phyloP scores from a whole-genome alignment of 1,139 yeast species.

The Pneumocystis sp. region DNA sequence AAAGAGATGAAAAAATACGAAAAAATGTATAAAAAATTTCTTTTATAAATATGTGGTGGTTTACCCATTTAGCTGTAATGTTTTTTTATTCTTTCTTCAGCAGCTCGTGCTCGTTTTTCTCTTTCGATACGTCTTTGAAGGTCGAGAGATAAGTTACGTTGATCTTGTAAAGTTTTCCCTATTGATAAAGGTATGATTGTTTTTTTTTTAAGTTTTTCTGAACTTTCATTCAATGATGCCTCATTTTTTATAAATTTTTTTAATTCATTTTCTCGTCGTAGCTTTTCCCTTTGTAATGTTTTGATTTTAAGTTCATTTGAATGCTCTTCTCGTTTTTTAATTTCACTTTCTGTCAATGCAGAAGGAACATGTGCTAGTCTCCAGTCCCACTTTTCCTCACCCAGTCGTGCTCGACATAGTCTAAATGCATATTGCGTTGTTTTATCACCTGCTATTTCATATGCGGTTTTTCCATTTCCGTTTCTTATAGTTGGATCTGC shows the following conservation, averaged over 20 bases:
- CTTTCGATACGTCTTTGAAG: conserved; percentile 70
- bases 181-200: conserved; percentile 9
- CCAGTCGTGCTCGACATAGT: conserved; percentile 48
- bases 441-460: conserved; percentile 36
- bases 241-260: conserved; percentile 15
- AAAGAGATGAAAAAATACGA: neutral
- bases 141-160: conserved; percentile 39
- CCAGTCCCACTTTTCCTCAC: conserved; percentile 65
- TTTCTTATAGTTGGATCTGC: conserved; percentile 55
- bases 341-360: conserved; percentile 48
- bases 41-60: too few relatives aligned
- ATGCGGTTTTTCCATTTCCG: conserved; percentile 46
- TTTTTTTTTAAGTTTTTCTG: conserved; percentile 13
- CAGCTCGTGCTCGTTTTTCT: conserved; percentile 92
- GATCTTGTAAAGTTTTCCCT: conserved; percentile 7
- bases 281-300: conserved; percentile 23
- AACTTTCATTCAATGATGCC: too few relatives aligned
- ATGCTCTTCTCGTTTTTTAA: conserved; percentile 31
- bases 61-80: neutral
- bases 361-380: conserved; percentile 47
- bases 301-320: conserved; percentile 29
- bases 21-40: neutral
- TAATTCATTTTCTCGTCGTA: conserved; percentile 23
- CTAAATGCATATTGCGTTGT: conserved; percentile 45
- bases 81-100: conserved; percentile 60